A percentile compares a stretch with the other conserved stretches of the same genome.
Evolutionary conservation across 2,329 filamentous ascomycete genomes (phyloP).

Genomic region (Hymenoscyphus occultus): DNA sequence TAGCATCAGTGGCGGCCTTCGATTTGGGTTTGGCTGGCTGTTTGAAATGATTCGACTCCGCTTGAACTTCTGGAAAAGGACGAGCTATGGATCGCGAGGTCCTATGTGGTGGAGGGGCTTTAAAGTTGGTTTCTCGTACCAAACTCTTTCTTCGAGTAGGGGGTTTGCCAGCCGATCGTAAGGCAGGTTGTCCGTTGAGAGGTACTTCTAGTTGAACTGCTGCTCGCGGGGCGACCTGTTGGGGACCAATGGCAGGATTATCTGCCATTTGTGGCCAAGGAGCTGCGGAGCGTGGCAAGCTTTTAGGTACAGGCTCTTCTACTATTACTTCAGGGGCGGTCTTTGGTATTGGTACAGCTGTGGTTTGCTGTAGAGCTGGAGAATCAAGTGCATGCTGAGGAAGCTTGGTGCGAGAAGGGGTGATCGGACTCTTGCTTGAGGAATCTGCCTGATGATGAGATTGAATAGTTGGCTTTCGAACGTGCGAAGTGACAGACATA

Average conservation of each 20-base stretch:
- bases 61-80: background rate
- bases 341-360: background rate
- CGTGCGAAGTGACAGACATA: background rate
- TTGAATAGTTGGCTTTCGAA: background rate
- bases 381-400: background rate
- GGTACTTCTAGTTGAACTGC: background rate
- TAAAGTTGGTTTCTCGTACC: background rate
- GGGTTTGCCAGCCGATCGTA: background rate
- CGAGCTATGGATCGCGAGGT: background rate
- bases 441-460: background rate
- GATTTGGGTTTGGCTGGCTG: background rate
- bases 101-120: background rate
- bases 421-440: background rate
- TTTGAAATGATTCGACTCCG: background rate
- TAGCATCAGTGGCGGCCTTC: background rate
- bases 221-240: background rate
- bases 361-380: background rate
- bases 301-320: background rate
- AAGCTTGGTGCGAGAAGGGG: background rate
- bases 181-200: background rate
- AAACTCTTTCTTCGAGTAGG: background rate
- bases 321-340: background rate
- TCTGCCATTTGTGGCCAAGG: background rate
- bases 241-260: background rate
- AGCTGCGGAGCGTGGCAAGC: background rate